Evolutionary conservation across 352 stramenopile genomes (phyloP).

Genomic region (Pythium inflatum): DNA sequence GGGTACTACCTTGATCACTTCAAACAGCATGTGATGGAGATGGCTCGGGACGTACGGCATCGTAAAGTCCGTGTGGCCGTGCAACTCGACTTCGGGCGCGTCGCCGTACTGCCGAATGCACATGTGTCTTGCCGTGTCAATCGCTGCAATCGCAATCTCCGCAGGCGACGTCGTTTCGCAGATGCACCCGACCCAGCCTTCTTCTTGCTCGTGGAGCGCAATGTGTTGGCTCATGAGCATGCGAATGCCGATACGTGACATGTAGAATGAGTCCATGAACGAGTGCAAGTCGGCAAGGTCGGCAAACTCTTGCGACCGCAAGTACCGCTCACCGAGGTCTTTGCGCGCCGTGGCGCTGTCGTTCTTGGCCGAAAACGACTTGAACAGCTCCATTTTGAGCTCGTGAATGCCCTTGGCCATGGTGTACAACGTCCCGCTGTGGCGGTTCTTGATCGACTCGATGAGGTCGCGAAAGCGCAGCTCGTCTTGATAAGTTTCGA

Average conservation of each 20-base stretch:
- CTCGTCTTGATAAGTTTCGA: conserved; percentile 89
- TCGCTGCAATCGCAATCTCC: conserved; percentile 95
- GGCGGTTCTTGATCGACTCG: conserved; percentile 96
- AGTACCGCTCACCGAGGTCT: conserved; percentile 69
- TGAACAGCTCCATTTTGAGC: conserved; percentile 92
- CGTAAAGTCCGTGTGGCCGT: conserved; percentile 97
- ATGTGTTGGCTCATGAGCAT: conserved; percentile 99
- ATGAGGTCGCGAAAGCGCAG: conserved; percentile 93
- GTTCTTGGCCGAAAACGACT: conserved; percentile 61
- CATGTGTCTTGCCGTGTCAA: conserved; percentile 98
- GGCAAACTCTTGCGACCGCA: conserved; percentile 80
- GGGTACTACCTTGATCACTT: conserved; percentile 97
- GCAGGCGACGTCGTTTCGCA: conserved; percentile 96
- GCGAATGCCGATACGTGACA: conserved; percentile 99
- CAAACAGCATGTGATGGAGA: conserved; percentile 98
- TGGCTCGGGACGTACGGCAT: conserved; percentile 97
- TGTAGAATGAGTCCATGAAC: conserved; percentile 99
- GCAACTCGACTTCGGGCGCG: conserved; percentile 98
- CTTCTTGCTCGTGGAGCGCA: conserved; percentile 91
- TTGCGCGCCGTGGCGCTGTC: conserved; percentile 38
- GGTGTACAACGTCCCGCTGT: conserved; percentile 98
- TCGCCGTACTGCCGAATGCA: conserved; percentile 99
- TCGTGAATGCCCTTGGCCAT: conserved; percentile 99
- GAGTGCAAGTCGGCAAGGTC: conserved; percentile 95
- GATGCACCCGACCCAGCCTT: conserved; percentile 93